Evolutionary conservation across 129 eudicot genomes (phyloP), one percentile per base, ranked within the genome.

Genomic region (Kitagawia praeruptora): DNA sequence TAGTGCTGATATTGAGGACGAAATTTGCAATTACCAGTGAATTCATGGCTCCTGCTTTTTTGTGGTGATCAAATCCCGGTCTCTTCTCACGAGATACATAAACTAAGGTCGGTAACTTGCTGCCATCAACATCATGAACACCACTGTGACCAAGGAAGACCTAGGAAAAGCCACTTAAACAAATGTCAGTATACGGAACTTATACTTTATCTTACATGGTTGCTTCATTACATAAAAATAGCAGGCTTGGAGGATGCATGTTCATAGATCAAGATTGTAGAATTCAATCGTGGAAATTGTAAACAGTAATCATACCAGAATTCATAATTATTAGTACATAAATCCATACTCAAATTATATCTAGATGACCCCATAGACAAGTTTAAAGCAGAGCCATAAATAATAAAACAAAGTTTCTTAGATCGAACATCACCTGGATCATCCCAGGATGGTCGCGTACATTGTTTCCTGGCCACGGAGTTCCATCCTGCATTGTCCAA

Each of bases 81-180:
- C 92, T 84, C 83, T 88, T 88, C 83, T 88, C 92, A 84, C 92
- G 92, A 88, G 92, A 88, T 58, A 88, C 92, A 78, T 88, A 88
- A 75, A 88, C 92, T 46, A 88, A 83, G 40, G 86, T 85, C 0
- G 92, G 92, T 78, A 88, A 81, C 74, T 86, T 89, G 76, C 86
- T 86, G 74, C 89, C 92, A 74, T 88, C 89, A 21, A 87, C 73
- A 78, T 88, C 92, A 47, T 80, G 86, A 56, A 89, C 88, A 70
- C 92, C 92, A 75, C 85, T 88, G 80, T 84, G 88, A 49, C 92
- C 92, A 51, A 88, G 78, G 78, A 88, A 88, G 70, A 88, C 92
- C 92, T 88, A 78, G 41, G 5, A 74, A 45, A 46, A 46, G 61
- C 37, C 58, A 84, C 78, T 42, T 75, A 78, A 51, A 42, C 71